These are phyloP conservation scores for Coniochaeta sp. DNA, from an alignment of 2,329 filamentous ascomycete genomes.

Conservation along the genomic window DNA sequence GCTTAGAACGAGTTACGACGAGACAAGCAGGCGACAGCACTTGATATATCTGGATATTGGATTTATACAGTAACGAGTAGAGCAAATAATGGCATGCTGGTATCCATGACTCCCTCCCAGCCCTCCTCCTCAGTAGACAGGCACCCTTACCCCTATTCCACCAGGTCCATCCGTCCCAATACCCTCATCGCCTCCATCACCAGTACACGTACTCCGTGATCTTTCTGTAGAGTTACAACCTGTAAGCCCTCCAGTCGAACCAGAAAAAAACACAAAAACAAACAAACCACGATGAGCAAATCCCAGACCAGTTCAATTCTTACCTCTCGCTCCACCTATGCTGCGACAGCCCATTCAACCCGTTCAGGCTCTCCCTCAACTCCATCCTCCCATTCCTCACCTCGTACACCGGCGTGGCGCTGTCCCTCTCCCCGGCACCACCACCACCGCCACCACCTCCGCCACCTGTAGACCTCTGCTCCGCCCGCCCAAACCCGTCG, in stretches of 20 bases:
- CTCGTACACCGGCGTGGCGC: conserved; percentile 6
- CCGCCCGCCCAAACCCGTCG: not conserved
- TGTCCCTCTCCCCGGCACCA: not conserved
- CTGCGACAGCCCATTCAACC: conserved; percentile 20
- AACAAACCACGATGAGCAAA: too few relatives aligned
- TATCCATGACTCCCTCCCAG: not conserved
- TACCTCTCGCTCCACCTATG: conserved; percentile 10
- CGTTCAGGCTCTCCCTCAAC: conserved; percentile 13
- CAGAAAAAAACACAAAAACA: not conserved
- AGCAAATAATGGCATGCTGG: not conserved
- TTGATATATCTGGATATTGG: too few relatives aligned
- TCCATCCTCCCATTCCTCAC: conserved; percentile 10
- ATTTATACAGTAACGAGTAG: not conserved
- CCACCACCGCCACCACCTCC: not conserved
- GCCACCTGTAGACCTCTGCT: too few relatives aligned
- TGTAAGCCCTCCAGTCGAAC: conserved; percentile 2
- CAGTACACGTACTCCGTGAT: not conserved
- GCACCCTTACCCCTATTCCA: not conserved
- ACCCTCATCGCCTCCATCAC: not conserved
- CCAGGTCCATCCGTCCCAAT: not conserved
- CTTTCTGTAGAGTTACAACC: not conserved
- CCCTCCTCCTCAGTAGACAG: not conserved
- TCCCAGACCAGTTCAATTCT: not conserved
- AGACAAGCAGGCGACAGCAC: too few relatives aligned
- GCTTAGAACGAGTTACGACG: too few relatives aligned